These are phyloP conservation scores for Populus hybrid DNA, from an alignment of 441 rosid genomes.

Conservation along the genomic window DNA sequence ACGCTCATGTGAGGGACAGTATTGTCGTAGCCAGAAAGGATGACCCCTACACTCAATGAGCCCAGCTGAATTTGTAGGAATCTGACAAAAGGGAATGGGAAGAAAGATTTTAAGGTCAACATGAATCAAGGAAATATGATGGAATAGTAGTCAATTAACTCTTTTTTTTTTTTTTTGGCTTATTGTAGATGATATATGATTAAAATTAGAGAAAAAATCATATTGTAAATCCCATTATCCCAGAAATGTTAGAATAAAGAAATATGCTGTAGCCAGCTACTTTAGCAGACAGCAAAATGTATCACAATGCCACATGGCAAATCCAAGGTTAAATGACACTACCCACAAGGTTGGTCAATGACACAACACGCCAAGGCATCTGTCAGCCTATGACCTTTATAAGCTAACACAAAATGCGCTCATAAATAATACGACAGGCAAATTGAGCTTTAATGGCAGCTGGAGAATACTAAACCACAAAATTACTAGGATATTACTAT, in stretches of 20 bases:
- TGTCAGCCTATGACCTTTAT: not conserved
- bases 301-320: not conserved
- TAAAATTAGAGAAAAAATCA: not conserved
- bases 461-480: not conserved
- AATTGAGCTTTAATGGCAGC: not conserved
- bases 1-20: conserved; percentile 86
- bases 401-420: not conserved
- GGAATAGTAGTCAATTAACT: not conserved
- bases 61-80: conserved; percentile 38
- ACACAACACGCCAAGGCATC: not conserved
- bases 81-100: conserved; percentile 1
- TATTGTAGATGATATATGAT: not conserved
- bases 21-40: conserved; percentile 87
- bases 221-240: not conserved
- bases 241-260: not conserved
- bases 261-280: not conserved
- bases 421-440: not conserved
- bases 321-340: not conserved
- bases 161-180: not conserved
- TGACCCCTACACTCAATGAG: conserved; percentile 87
- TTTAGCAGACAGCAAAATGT: not conserved
- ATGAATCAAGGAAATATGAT: not conserved
- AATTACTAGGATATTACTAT: not conserved
- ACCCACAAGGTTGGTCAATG: not conserved
- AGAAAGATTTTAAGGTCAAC: conserved; percentile 4